Evolutionary conservation across 331 rosid species (phyloP).

Genomic region (Pyrus hybrid): DNA sequence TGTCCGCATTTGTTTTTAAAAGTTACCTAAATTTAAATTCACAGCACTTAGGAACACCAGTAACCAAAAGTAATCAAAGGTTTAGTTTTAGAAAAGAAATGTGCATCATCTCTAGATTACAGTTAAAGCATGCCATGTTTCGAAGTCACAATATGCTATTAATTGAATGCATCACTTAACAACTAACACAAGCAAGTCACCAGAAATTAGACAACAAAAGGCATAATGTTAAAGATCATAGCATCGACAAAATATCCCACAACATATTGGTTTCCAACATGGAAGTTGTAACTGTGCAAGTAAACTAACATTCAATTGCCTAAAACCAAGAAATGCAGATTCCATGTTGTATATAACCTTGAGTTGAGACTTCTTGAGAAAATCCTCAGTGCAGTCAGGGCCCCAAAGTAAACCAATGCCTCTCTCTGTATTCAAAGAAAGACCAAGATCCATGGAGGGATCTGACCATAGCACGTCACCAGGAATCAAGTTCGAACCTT

Average conservation of each 20-base stretch:
- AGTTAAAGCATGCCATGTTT: not conserved
- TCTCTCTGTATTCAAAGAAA: constrained; percentile 70
- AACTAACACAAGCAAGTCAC: no score
- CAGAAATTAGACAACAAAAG: not conserved
- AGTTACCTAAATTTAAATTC: not conserved
- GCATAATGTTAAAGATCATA: not conserved
- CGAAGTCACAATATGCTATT: not conserved
- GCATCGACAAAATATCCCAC: not conserved
- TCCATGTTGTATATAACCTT: constrained; percentile 32
- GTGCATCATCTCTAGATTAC: not conserved
- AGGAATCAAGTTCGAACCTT: constrained; percentile 68
- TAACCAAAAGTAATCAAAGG: not conserved
- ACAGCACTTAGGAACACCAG: not conserved
- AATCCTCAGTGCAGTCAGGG: constrained; percentile 81
- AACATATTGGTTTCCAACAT: not conserved
- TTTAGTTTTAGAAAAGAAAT: not conserved
- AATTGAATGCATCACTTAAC: not conserved
- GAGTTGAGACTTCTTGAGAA: constrained; percentile 49
- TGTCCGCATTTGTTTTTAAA: not conserved
- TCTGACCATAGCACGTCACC: constrained; percentile 96
- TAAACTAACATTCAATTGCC: constrained; percentile 12
- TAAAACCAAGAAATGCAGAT: not conserved
- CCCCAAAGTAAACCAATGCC: constrained; percentile 86
- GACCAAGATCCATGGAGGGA: constrained; percentile 70
- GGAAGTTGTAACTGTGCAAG: not conserved